Evolutionary conservation across 1,284 basidiomycete species (phyloP).

Genomic region (Puccinia horiana): DNA sequence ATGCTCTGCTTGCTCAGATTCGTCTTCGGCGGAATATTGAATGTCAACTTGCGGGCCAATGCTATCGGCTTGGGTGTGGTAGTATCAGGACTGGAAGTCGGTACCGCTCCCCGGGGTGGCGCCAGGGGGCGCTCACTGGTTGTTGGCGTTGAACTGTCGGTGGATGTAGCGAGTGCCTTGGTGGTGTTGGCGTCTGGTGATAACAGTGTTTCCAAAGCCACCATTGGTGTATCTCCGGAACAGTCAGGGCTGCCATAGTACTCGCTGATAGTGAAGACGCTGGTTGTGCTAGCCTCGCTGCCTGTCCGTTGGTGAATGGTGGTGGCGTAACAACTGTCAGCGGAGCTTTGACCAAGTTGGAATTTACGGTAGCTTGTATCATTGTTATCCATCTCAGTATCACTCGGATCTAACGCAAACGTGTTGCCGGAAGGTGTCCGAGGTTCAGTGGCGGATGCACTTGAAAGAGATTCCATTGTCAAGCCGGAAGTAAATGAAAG

Average conservation of each 20-base stretch:
- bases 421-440: slow-evolving; percentile 35
- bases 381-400: slow-evolving; percentile 5
- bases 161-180: neutral
- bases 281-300: slow-evolving; percentile 34
- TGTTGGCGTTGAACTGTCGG: slow-evolving; percentile 4
- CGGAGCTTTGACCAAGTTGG: neutral
- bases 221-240: slow-evolving; percentile 27
- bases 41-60: slow-evolving; percentile 24
- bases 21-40: neutral
- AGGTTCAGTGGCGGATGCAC: slow-evolving; percentile 22
- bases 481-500: slow-evolving; percentile 42
- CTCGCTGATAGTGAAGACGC: slow-evolving; percentile 46
- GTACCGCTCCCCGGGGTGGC: neutral
- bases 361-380: neutral
- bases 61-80: slow-evolving; percentile 8
- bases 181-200: slow-evolving; percentile 9
- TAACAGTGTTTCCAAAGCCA: slow-evolving; percentile 36
- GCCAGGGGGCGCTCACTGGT: slow-evolving; percentile 3
- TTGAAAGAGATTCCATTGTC: slow-evolving; percentile 37
- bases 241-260: slow-evolving; percentile 48
- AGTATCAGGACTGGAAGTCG: neutral
- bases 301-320: slow-evolving; percentile 27
- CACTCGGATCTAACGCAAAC: slow-evolving; percentile 3
- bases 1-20: neutral
- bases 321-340: neutral